Conservation (phyloP, 257 asterid genomes). For the Solanum megistacrolobum region DNA sequence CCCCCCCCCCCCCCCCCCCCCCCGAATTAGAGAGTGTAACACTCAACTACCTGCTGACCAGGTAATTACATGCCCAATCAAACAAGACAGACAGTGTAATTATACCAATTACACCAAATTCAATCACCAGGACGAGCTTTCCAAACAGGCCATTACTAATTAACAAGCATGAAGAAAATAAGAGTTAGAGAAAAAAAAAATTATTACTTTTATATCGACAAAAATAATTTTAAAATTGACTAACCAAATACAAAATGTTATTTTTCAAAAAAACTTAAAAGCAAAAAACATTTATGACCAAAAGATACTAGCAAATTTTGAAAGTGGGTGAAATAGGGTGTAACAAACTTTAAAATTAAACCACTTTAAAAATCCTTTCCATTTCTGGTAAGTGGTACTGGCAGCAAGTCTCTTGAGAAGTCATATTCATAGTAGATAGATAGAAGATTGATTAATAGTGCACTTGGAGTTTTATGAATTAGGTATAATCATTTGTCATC, state of each 20-base stretch:
- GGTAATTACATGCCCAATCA: no score
- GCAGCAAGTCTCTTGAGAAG: neutral
- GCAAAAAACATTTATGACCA: neutral
- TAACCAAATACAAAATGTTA: neutral
- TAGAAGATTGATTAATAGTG: constrained; percentile 12
- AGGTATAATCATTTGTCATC: constrained; percentile 35
- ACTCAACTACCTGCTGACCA: no score
- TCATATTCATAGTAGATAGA: constrained; percentile 3
- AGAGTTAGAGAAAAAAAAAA: no score
- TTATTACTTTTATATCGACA: no score
- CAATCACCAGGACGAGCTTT: no score
- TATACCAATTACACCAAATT: no score
- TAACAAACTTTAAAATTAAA: neutral
- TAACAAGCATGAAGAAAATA: no score
- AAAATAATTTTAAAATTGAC: neutral
- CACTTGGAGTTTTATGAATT: constrained; percentile 17
- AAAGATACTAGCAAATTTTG: neutral
- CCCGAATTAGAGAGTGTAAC: no score
- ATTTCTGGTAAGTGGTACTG: neutral
- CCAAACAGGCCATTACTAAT: no score
- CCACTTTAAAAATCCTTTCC: neutral
- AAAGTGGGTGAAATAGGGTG: neutral
- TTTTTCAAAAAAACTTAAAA: neutral
- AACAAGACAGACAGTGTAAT: no score
- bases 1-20: no score